Percentiles rank a stretch among this genome's conserved stretches.
phyloP scores from a whole-genome alignment of 1,139 yeast species.

The Nematodospora anomalae region DNA sequence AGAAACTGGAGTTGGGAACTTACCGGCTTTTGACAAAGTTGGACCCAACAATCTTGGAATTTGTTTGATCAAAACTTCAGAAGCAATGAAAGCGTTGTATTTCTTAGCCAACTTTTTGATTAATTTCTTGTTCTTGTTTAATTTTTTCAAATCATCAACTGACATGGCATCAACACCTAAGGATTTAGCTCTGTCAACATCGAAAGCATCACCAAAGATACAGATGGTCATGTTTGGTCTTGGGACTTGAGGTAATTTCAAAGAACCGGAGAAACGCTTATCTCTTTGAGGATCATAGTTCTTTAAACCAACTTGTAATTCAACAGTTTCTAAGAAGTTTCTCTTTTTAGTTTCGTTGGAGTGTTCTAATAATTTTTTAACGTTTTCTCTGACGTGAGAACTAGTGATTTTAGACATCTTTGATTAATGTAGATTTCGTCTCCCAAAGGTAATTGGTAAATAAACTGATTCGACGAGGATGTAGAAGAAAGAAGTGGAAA shows the following conservation, averaged over 20 bases:
- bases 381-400: slow-evolving; percentile 95
- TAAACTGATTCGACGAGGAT: slow-evolving; percentile 55
- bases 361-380: slow-evolving; percentile 85
- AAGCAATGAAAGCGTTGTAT: slow-evolving; percentile 99
- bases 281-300: slow-evolving; percentile 99
- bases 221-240: slow-evolving; percentile 99
- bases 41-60: slow-evolving; percentile 99
- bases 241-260: slow-evolving; percentile 98
- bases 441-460: slow-evolving; percentile 60
- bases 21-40: slow-evolving; percentile 99
- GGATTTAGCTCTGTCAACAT: slow-evolving; percentile 99
- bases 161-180: slow-evolving; percentile 99
- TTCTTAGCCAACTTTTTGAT: slow-evolving; percentile 99
- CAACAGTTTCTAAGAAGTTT: slow-evolving; percentile 99
- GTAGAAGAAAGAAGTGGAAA: slow-evolving; percentile 17
- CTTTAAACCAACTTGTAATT: slow-evolving; percentile 99
- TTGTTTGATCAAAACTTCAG: slow-evolving; percentile 98
- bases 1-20: slow-evolving; percentile 99
- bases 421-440: slow-evolving; percentile 47
- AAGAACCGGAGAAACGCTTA: slow-evolving; percentile 99
- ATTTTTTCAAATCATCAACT: slow-evolving; percentile 99
- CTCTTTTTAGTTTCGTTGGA: slow-evolving; percentile 98
- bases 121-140: slow-evolving; percentile 99
- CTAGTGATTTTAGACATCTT: slow-evolving; percentile 92
- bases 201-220: slow-evolving; percentile 99